Base-by-base conservation (phyloP, 2,329 filamentous ascomycete species). In the Calonectria henricotiae region DNA sequence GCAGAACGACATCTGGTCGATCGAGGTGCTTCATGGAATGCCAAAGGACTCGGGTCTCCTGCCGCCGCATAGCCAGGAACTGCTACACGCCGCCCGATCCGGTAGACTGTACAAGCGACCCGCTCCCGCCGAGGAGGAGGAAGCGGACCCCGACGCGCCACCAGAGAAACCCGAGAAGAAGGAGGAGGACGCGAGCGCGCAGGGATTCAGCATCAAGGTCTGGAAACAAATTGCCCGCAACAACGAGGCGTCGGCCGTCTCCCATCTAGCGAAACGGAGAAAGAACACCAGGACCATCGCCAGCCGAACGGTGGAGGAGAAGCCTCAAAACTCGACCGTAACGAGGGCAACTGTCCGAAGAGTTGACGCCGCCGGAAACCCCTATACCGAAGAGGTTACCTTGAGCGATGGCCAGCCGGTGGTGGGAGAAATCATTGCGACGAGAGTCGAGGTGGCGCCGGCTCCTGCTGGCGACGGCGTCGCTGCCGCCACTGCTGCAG, bases 11-110 rank as follows among this genome's bases (percentile, higher is more conserved):
- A 86, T 89, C 63, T 96, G 93, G 89, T 91, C 91, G n/a, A 79
- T 86, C 58, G 95, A 98, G 79, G 88, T 94, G 20, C 91, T 94
- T 3, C 86, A 89, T 73, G 90, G 89, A 51, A 96, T 98, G 94
- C 96, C 96, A 44, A 93, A 93, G 77, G 96, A 98, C 80, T 93
- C 90, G 35, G 89, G 93, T 68, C 86, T 97, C 37, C 86, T 98
- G 11, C 89, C 93, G 0, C 89, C 92, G 1, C 93, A 95, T 80
- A 96, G 92, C 64, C 93, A 96, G 78, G 93, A 95, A 73, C 87
- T 98, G 5, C 86, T 98, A 15, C 91, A 93, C 67, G 93, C 93
- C 43, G 94, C 94, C 58, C 90, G 95, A 69, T 94, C 93, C 23
- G 93, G 93, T 6, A 88, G 89, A 65, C 85, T 94, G 13, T 94